Evolutionary conservation across 306 rosid species (phyloP), one percentile per base, ranked within the genome.

Genomic region (Dryas alaskensis): DNA sequence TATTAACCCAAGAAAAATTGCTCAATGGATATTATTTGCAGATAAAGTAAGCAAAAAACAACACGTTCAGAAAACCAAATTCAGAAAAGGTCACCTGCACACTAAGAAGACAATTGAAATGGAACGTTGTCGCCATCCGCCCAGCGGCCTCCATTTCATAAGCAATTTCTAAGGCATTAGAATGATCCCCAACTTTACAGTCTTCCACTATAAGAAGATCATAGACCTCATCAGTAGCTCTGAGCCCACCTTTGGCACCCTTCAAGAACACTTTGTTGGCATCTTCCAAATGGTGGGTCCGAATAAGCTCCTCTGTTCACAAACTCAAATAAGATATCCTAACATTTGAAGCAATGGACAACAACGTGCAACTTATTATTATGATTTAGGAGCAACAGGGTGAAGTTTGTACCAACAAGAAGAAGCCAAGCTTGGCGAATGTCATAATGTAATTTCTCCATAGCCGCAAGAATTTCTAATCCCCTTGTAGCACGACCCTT

Each of bases 131-230:
- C 51, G 98, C 98, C 96, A 91, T 93, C 78, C 97, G 81, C 61
- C 98, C 98, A 17, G 97, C 96, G 4, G 96, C 92, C 83, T 93
- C 98, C 98, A 93, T 93, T 81, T 93, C 97, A 52, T 93, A 88
- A 8, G 94, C 74, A 77, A 90, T 85, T 8, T 92, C 98, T 48
- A 92, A 80, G 12, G 98, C 98, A 86, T 92, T 92, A 57, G 96
- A 86, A 80, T 92, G 98, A 73, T 92, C 98, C 70, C 96, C 98
- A 0, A 10, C 90, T 78, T 88, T 89, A 79, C 98, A 92, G 19
- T 90, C 96, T 78, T 92, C 92, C 67, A 73, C 86, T 12, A 92
- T 92, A 65, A 92, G 59, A 50, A 85, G 88, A 81, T 92, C 98
- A 80, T 92, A 92, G 78, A 90, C 67, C 82, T 88, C 88, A 84